These are phyloP conservation scores for Penicillium herquei DNA, from an alignment of 495 filamentous ascomycete species.

Conservation along the genomic window DNA sequence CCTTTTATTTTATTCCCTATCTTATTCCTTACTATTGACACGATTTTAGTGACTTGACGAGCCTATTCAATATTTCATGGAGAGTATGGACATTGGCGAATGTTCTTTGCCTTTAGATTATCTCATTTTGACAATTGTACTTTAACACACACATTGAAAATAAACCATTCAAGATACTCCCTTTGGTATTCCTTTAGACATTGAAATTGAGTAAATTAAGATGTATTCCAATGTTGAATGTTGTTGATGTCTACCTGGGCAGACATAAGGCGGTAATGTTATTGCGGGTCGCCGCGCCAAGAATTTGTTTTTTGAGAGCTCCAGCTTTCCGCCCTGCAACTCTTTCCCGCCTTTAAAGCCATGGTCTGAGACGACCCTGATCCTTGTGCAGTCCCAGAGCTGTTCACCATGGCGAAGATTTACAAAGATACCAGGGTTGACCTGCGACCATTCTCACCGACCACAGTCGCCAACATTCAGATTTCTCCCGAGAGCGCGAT, in stretches of 20 bases:
- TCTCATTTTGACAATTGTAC: background rate
- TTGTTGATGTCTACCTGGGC: background rate
- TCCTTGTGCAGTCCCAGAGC: slow-evolving; percentile 17
- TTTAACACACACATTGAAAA: background rate
- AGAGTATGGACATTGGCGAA: background rate
- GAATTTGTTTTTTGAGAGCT: slow-evolving; percentile 49
- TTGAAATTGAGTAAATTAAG: too few relatives aligned
- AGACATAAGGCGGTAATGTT: too few relatives aligned
- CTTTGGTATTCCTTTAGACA: too few relatives aligned
- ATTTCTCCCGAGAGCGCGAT: slow-evolving; percentile 56
- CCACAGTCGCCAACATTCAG: slow-evolving; percentile 69
- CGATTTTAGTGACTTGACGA: slow-evolving; percentile 36
- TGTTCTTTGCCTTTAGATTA: background rate
- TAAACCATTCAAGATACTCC: too few relatives aligned
- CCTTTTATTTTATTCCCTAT: background rate
- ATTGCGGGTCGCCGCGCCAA: slow-evolving; percentile 27
- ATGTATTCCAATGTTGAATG: background rate
- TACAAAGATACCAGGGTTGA: slow-evolving; percentile 87
- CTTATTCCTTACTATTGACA: slow-evolving; percentile 10
- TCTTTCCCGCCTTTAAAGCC: slow-evolving; percentile 23
- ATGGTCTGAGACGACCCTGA: slow-evolving; percentile 36
- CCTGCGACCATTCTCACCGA: slow-evolving; percentile 68
- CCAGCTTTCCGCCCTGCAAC: slow-evolving; percentile 39
- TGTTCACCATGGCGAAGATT: slow-evolving; percentile 51
- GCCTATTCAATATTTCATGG: slow-evolving; percentile 11